These are phyloP conservation scores for Acarospora socialis DNA, from an alignment of 2,329 filamentous ascomycete genomes.

Conservation along the genomic window DNA sequence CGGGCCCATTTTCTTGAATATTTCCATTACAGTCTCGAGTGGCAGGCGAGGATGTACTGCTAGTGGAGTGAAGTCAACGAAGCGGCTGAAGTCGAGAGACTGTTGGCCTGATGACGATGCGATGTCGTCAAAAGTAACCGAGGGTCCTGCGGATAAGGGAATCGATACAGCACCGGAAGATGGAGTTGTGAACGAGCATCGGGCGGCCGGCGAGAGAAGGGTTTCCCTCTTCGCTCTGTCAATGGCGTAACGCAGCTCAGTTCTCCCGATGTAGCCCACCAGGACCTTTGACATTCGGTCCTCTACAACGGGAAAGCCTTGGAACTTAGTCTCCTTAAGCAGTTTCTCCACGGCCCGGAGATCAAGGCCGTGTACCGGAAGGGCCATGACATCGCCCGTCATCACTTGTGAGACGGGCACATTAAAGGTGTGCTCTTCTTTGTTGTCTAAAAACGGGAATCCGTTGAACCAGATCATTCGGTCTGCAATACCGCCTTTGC, in stretches of 20 bases:
- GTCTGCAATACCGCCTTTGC: constrained; percentile 93
- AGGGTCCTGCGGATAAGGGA: constrained; percentile 21
- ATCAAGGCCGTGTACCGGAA: constrained; percentile 61
- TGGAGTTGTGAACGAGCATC: constrained; percentile 58
- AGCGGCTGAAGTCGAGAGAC: constrained; percentile 66
- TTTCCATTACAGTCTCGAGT: constrained; percentile 93
- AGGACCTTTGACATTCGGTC: constrained; percentile 55
- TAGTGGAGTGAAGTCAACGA: constrained; percentile 78
- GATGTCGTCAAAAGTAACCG: constrained; percentile 46
- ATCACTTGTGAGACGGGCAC: constrained; percentile 86
- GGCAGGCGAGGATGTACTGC: constrained; percentile 82
- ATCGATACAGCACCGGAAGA: constrained; percentile 22
- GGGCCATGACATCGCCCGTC: constrained; percentile 58
- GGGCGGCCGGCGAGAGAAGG: constrained; percentile 49
- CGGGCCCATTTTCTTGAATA: constrained; percentile 96
- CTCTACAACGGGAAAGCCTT: constrained; percentile 86
- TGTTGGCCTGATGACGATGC: constrained; percentile 41
- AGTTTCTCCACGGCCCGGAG: constrained; percentile 65
- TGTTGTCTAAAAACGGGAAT: constrained; percentile 91
- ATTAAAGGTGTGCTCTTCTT: constrained; percentile 93
- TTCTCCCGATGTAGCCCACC: constrained; percentile 83
- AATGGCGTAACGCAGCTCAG: constrained; percentile 81
- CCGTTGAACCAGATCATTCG: constrained; percentile 99
- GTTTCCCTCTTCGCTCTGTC: constrained; percentile 61
- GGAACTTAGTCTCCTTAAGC: constrained; percentile 64